Evolutionary conservation across 1,284 basidiomycete genomes (phyloP), one percentile per base, ranked within the genome.

Genomic region (Tetrapyrgos nigripes): DNA sequence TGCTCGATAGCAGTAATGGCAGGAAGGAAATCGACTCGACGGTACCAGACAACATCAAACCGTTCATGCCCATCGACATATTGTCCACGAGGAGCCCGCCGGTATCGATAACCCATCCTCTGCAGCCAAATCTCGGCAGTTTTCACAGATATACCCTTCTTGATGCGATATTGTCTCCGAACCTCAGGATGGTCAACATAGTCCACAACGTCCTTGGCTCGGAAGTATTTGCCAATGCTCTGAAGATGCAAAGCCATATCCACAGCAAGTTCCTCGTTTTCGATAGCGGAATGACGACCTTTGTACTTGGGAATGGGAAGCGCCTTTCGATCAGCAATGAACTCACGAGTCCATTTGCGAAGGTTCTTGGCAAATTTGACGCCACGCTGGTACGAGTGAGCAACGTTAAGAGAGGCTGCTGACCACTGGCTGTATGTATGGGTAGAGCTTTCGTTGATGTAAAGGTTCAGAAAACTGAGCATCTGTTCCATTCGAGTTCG

Each of bases 31-130:
- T 50, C 37, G 0, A 63, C 19, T 8, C 70, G 35, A 1, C 63
- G 57, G 28, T 70, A 52, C 14, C 28, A 44, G n/a, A 58, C 56
- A 4, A 52, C 66, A 62, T 71, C 66, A 4, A 55, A 50, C 11
- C 65, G 29, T 50, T 74, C 64, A 58, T 74, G 71, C 4, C 71
- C 68, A 64, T 74, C 68, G 33, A 64, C 59, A 61, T 70, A 74
- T 57, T 72, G 70, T 5, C 69, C 69, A 29, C 55, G 60, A 8
- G 47, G 53, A 1, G 45, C 55, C 37, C 53, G 46, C 13, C 47
- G 62, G 63, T 63, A 71, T 4, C 61, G 52, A 47, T 70, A 74
- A 10, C 40, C 43, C 24, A 54, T 28, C 5, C 13, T 8, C 35
- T 44, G 10, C 10, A 53, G 19, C 21, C 27, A 53, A 10, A 10